These are phyloP conservation scores for Colletotrichum sp. DNA, from an alignment of 2,329 filamentous ascomycete species.

Conservation along the genomic window DNA sequence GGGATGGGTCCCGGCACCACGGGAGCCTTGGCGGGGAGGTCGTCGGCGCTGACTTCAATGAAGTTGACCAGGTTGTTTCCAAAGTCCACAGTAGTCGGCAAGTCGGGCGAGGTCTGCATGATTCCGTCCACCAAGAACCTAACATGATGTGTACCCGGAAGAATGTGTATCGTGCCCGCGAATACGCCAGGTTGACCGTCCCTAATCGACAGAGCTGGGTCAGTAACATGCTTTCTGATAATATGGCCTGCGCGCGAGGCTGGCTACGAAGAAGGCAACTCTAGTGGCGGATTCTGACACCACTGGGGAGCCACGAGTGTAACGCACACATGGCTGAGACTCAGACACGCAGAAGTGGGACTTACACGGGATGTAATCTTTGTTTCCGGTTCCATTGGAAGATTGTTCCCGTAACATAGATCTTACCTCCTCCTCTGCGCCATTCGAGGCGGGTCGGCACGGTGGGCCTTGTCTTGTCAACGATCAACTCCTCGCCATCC, in stretches of 20 bases:
- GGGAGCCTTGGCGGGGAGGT: constrained; percentile 51
- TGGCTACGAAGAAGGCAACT: background rate
- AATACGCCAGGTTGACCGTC: constrained; percentile 67
- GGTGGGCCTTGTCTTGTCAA: constrained; percentile 76
- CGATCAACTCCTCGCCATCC: constrained; percentile 75
- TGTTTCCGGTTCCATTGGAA: constrained; percentile 98
- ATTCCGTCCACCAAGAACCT: constrained; percentile 95
- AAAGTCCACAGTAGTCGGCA: constrained; percentile 96
- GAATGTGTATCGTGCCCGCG: constrained; percentile 79
- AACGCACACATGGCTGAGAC: constrained; percentile 22
- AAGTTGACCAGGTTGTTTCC: constrained; percentile 99
- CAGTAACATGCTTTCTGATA: constrained; percentile 7
- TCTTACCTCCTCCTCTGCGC: constrained; percentile 81
- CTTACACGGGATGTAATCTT: constrained; percentile 83
- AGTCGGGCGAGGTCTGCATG: constrained; percentile 85
- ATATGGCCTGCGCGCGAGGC: background rate
- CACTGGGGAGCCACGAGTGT: background rate
- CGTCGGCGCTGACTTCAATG: constrained; percentile 86
- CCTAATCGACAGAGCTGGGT: constrained; percentile 34
- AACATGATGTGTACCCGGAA: constrained; percentile 93
- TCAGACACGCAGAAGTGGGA: constrained; percentile 27
- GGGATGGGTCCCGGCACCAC: constrained; percentile 33
- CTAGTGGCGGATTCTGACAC: background rate
- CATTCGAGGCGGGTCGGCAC: constrained; percentile 89
- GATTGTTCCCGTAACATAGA: constrained; percentile 97